Conservation (phyloP, 805 yeast genomes). For the Kluyveromyces aestuarii region DNA sequence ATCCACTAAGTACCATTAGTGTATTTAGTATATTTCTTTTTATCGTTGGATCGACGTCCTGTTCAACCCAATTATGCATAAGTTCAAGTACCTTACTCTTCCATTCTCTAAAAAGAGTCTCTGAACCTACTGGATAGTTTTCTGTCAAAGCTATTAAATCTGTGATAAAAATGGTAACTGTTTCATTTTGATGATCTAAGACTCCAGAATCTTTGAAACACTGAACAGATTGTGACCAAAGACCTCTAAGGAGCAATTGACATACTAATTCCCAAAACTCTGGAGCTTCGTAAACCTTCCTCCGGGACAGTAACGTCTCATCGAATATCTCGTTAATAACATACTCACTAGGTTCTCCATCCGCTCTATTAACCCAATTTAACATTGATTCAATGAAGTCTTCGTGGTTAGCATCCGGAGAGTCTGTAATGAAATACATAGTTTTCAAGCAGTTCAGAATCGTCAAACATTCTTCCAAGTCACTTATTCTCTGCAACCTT, state of each 20-base stretch:
- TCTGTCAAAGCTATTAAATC: constrained; percentile 28
- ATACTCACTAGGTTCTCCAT: constrained; percentile 53
- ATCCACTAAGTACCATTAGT: constrained; percentile 30
- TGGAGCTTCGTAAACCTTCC: constrained; percentile 30
- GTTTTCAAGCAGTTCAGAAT: constrained; percentile 54
- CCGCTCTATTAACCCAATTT: constrained; percentile 63
- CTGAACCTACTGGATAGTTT: constrained; percentile 29
- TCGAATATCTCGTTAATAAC: constrained; percentile 36
- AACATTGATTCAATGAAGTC: constrained; percentile 34
- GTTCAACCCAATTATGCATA: constrained; percentile 17
- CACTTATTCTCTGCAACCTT: constrained; percentile 24
- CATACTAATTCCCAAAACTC: constrained; percentile 56
- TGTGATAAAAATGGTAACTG: constrained; percentile 21
- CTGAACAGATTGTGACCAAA: constrained; percentile 43
- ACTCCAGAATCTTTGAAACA: constrained; percentile 23
- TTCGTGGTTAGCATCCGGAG: constrained; percentile 3
- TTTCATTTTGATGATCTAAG: constrained; percentile 15
- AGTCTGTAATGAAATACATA: constrained; percentile 27
- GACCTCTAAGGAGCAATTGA: constrained; percentile 52
- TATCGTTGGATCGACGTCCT: constrained; percentile 19
- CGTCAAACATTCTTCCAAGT: constrained; percentile 38
- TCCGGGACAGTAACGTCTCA: constrained; percentile 37
- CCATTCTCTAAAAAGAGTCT: constrained; percentile 31
- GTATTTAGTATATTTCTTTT: constrained; percentile 26
- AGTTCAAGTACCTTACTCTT: constrained; percentile 24